These are phyloP conservation scores for Beauveria sp. DNA, from an alignment of 2,329 filamentous ascomycete species.

Conservation along the genomic window DNA sequence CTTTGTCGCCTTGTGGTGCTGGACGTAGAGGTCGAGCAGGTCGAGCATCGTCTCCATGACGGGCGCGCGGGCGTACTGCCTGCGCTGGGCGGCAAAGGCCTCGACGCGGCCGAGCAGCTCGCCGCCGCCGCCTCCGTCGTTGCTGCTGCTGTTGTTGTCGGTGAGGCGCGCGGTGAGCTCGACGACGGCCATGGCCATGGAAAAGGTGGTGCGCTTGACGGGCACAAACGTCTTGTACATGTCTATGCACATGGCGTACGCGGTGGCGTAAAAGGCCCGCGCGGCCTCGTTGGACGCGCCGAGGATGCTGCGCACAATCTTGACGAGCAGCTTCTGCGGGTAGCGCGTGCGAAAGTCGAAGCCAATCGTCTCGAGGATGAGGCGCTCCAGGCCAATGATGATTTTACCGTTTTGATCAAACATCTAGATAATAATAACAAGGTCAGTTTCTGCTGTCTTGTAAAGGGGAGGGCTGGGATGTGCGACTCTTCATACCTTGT, in stretches of 20 bases:
- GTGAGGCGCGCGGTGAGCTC: slow-evolving; percentile 71
- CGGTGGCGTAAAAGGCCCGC: slow-evolving; percentile 54
- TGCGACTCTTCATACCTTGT: slow-evolving; percentile 51
- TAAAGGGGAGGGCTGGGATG: neutral
- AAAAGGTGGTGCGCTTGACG: slow-evolving; percentile 80
- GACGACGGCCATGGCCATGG: slow-evolving; percentile 73
- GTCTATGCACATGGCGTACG: slow-evolving; percentile 80
- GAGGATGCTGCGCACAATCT: slow-evolving; percentile 59
- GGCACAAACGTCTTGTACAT: slow-evolving; percentile 90
- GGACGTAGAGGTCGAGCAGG: slow-evolving; percentile 84
- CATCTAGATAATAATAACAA: slow-evolving; percentile 41
- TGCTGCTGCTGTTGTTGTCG: slow-evolving; percentile 29
- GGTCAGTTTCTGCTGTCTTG: slow-evolving; percentile 4
- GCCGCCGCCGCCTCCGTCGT: slow-evolving; percentile 27
- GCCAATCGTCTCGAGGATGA: slow-evolving; percentile 85
- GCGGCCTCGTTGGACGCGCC: slow-evolving; percentile 33
- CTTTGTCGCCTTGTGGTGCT: slow-evolving; percentile 67
- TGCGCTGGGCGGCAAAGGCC: slow-evolving; percentile 41
- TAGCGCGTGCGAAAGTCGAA: slow-evolving; percentile 92
- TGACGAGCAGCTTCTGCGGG: slow-evolving; percentile 77
- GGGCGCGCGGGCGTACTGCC: slow-evolving; percentile 38
- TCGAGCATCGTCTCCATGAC: slow-evolving; percentile 78
- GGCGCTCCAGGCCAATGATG: slow-evolving; percentile 81
- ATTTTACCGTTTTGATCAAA: slow-evolving; percentile 74
- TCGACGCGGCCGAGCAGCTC: slow-evolving; percentile 34